Percentiles rank a stretch among this genome's conserved stretches.
Conservation (phyloP, 2,329 filamentous ascomycete species). For the Phialocephala sp. region DNA sequence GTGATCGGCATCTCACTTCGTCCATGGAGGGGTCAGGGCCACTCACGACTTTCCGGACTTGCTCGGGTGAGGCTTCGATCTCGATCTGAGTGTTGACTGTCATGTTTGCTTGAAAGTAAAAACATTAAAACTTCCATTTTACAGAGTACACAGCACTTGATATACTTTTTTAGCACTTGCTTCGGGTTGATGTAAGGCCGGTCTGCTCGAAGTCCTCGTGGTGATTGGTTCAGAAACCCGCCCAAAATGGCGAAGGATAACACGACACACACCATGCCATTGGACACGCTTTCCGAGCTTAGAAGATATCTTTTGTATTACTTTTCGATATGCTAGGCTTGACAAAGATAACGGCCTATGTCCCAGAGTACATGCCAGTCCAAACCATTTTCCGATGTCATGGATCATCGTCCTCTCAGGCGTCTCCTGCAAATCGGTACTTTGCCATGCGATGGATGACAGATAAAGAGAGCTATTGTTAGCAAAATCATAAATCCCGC, state of each 20-base stretch:
- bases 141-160: background rate
- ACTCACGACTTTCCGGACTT: conserved; percentile 25
- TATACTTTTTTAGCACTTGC: conserved; percentile 3
- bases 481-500: no score
- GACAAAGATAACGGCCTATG: background rate
- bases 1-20: background rate
- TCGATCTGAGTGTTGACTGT: conserved; percentile 47
- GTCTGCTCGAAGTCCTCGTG: background rate
- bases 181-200: conserved; percentile 1
- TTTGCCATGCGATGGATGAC: background rate
- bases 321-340: background rate
- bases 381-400: background rate
- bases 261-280: background rate
- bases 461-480: no score
- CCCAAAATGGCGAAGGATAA: background rate
- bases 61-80: conserved; percentile 24
- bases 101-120: conserved; percentile 37
- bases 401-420: background rate
- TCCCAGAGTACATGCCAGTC: background rate
- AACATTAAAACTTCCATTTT: background rate
- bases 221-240: background rate
- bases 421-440: background rate
- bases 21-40: no score
- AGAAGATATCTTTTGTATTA: background rate
- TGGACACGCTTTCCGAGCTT: background rate